Evolutionary conservation across 2,329 filamentous ascomycete genomes (phyloP), one percentile per base, ranked within the genome.

Genomic region (Ceratocystis harringtonii): DNA sequence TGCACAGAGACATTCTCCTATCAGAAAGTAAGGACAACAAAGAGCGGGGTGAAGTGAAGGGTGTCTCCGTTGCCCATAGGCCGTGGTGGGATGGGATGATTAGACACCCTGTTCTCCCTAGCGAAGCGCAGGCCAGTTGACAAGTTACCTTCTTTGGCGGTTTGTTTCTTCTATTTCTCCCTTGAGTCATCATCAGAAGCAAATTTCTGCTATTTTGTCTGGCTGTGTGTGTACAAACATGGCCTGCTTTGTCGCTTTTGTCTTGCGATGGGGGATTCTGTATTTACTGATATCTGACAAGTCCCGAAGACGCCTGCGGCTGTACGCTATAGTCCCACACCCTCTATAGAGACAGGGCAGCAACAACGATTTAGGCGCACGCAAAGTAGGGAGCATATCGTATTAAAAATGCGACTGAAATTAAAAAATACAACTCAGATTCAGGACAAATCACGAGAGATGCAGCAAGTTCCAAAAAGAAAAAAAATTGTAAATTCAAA

Each of bases 101-200:
- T 62, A 62, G 30, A 48, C 43, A 30, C 61, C 61, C 61, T 62
- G 61, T 4, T 36, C 43, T 36, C 25, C 22, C 41, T 48, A 62
- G 43, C 19, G 25, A 28, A 48, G 30, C 30, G 43, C 15, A 28
- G 28, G 25, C n/a, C 22, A 62, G 6, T 48, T 62, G 43, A 62
- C 41, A 62, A 62, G 61, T 41, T 19, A 8, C 41, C 36, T 30
- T 28, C 19, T 55, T 55, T 55, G 50, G 50, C 6, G 7, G 5
- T 0, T 12, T 58, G 30, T 36, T 58, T 36, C 12, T 32, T 22
- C 32, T 36, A 8, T 36, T 10, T 36, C 32, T 30, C 28, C 17
- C 10, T 30, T 30, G 52, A 17, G 28, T 41, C 36, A 41, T 41
- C 36, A 41, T 41, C 10, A 41, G 36, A 41, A 41, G 36, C 36